Evolutionary conservation across 805 yeast genomes (phyloP).

Genomic region (Candida easanensis): DNA sequence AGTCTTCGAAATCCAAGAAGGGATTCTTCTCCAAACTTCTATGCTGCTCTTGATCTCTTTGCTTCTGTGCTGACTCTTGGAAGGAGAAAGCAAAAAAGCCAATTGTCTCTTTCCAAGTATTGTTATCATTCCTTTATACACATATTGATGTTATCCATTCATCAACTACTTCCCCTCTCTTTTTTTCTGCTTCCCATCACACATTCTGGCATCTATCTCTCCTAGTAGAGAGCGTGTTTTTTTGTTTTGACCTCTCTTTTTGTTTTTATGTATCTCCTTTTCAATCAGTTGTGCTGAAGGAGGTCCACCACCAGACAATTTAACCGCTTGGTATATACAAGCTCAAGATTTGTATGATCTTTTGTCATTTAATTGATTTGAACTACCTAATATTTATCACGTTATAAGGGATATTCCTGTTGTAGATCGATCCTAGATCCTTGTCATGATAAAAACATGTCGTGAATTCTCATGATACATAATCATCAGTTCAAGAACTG

Average conservation of each 20-base stretch:
- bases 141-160: no score
- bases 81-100: not conserved
- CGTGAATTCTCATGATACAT: no score
- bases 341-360: not conserved
- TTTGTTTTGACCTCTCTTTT: not conserved
- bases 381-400: not conserved
- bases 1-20: slow-evolving; percentile 16
- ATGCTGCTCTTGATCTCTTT: slow-evolving; percentile 21
- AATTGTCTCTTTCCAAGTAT: not conserved
- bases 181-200: not conserved
- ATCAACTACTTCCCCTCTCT: not conserved
- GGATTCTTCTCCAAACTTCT: slow-evolving; percentile 26
- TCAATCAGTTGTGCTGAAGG: no score
- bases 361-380: not conserved
- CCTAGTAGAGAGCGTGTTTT: not conserved
- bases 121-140: not conserved
- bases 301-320: not conserved
- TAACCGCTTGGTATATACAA: not conserved
- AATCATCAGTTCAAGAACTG: slow-evolving; percentile 20
- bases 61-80: not conserved
- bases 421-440: no score
- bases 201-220: not conserved
- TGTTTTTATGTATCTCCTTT: not conserved
- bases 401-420: no score
- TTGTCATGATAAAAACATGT: no score